These are phyloP conservation scores for Penicillium canariense DNA, from an alignment of 495 filamentous ascomycete species.

Conservation along the genomic window DNA sequence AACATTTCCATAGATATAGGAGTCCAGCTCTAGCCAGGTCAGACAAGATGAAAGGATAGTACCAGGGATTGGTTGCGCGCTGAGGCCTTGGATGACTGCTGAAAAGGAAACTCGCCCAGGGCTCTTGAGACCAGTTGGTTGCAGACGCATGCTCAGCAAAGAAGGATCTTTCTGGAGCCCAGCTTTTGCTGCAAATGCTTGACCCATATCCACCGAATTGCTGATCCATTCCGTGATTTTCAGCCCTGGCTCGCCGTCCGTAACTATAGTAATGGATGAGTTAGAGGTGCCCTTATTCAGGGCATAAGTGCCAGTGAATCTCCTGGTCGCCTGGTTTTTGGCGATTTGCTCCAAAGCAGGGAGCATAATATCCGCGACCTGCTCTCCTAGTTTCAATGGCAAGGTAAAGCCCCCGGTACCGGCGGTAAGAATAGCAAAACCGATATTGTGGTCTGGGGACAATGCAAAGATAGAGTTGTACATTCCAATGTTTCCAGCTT, in stretches of 20 bases:
- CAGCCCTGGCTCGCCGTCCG: constrained; percentile 43
- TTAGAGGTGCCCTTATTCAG: constrained; percentile 27
- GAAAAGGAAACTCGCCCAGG: constrained; percentile 37
- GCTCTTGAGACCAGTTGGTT: constrained; percentile 36
- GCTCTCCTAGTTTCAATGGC: constrained; percentile 20
- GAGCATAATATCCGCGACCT: constrained; percentile 34
- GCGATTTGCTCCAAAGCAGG: constrained; percentile 45
- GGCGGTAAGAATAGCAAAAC: constrained; percentile 46
- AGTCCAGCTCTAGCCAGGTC: constrained; percentile 26
- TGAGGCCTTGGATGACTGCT: constrained; percentile 37
- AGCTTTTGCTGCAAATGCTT: constrained; percentile 17
- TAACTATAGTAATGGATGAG: constrained; percentile 37
- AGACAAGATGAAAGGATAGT: constrained; percentile 13
- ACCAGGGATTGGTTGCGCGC: constrained; percentile 4
- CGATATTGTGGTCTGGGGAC: constrained; percentile 51
- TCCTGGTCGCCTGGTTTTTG: constrained; percentile 30
- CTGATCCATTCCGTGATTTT: constrained; percentile 35
- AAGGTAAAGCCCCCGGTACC: constrained; percentile 26
- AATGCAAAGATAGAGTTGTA: constrained; percentile 47
- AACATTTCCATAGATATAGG: constrained; percentile 26
- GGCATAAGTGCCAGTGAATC: constrained; percentile 40
- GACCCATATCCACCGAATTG: constrained; percentile 37
- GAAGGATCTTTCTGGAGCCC: not conserved
- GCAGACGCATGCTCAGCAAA: constrained; percentile 37
- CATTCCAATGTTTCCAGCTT: constrained; percentile 45